These are phyloP conservation scores for Leccinum variicolor DNA, from an alignment of 768 basidiomycete species.

Conservation along the genomic window DNA sequence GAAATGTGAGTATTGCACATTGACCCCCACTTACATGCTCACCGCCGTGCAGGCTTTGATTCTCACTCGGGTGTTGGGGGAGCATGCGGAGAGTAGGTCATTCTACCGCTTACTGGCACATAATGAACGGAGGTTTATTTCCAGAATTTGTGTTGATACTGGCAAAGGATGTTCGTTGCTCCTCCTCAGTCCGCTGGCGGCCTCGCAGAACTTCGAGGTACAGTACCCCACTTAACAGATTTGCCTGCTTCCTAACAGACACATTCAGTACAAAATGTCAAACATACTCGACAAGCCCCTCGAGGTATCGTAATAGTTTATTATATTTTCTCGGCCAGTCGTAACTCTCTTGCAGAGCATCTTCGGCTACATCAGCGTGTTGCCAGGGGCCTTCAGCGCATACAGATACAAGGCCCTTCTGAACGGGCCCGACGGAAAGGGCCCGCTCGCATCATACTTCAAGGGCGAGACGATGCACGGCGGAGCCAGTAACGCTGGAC, in stretches of 20 bases:
- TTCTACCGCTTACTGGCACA: neutral
- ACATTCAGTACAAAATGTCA: slow-evolving; percentile 81
- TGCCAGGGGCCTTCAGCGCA: slow-evolving; percentile 91
- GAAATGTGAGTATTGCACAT: slow-evolving; percentile 59
- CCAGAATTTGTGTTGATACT: slow-evolving; percentile 78
- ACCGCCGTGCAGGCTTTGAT: slow-evolving; percentile 55
- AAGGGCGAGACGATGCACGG: slow-evolving; percentile 88
- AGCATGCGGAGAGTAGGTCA: slow-evolving; percentile 85
- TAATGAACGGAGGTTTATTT: neutral
- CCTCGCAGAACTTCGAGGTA: slow-evolving; percentile 94
- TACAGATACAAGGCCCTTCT: slow-evolving; percentile 85
- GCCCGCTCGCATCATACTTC: slow-evolving; percentile 90
- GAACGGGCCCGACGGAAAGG: slow-evolving; percentile 85
- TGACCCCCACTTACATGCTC: neutral
- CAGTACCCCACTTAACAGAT: neutral
- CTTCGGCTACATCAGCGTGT: slow-evolving; percentile 82
- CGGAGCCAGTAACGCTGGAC: slow-evolving; percentile 56
- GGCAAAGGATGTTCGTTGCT: slow-evolving; percentile 71
- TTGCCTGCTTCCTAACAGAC: neutral
- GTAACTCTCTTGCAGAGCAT: slow-evolving; percentile 49
- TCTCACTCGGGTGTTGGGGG: slow-evolving; percentile 84
- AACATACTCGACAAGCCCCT: slow-evolving; percentile 95
- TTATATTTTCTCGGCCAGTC: neutral
- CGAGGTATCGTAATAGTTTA: slow-evolving; percentile 53
- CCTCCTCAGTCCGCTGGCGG: slow-evolving; percentile 74